Conservation (phyloP, 1,139 yeast species). For the Debaryomycetaceae sp. region DNA sequence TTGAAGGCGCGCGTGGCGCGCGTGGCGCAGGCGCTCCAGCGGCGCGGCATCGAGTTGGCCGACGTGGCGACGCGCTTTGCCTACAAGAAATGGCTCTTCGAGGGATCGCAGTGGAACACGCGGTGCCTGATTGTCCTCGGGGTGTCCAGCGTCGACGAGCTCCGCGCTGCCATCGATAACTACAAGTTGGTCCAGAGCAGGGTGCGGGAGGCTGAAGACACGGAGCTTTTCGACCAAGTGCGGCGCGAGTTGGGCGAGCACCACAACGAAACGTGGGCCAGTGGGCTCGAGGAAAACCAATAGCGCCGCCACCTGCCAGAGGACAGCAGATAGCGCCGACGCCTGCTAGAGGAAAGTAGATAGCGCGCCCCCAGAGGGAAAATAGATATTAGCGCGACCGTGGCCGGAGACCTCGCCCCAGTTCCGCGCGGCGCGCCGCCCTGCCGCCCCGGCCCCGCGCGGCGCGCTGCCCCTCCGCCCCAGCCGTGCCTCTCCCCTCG, state of each 20-base stretch:
- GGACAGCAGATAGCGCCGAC: neutral
- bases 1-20: conserved; percentile 51
- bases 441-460: neutral
- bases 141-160: conserved; percentile 57
- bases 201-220: conserved; percentile 35
- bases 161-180: conserved; percentile 56
- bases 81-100: conserved; percentile 51
- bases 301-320: too few species aligned
- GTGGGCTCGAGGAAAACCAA: conserved; percentile 67
- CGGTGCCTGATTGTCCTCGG: conserved; percentile 71
- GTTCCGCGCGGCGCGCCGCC: neutral
- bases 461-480: neutral
- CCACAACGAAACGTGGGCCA: conserved; percentile 65
- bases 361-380: conserved; percentile 2
- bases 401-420: neutral
- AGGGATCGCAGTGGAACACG: conserved; percentile 22
- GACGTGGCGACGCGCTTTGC: conserved; percentile 80
- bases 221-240: conserved; percentile 38
- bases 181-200: conserved; percentile 46
- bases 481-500: neutral
- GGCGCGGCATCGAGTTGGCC: conserved; percentile 58
- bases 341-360: too few species aligned
- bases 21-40: conserved; percentile 44
- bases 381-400: neutral
- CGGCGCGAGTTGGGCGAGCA: conserved; percentile 50